These are phyloP conservation scores for Aegilops umbellulata DNA, from an alignment of 176 grass and related monocot species.

Conservation along the genomic window DNA sequence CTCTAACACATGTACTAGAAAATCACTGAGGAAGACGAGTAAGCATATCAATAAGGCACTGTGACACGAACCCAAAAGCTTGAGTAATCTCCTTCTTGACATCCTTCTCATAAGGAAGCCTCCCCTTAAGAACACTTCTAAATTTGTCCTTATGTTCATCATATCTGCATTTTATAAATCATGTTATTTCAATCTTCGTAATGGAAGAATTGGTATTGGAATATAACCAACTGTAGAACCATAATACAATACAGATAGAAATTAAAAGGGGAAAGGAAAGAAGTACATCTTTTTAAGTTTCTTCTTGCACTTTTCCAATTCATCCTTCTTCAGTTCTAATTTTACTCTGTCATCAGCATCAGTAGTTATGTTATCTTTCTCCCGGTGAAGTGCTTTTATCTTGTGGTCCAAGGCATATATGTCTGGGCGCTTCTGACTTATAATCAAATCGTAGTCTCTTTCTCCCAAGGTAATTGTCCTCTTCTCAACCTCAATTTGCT, in stretches of 20 bases:
- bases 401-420: slow-evolving; percentile 74
- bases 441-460: slow-evolving; percentile 65
- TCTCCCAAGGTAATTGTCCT: slow-evolving; percentile 61
- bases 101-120: slow-evolving; percentile 60
- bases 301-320: slow-evolving; percentile 47
- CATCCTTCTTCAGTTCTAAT: slow-evolving; percentile 75
- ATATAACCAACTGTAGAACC: slow-evolving; percentile 11
- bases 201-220: background rate
- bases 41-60: slow-evolving; percentile 23
- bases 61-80: slow-evolving; percentile 58
- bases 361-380: slow-evolving; percentile 66
- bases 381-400: slow-evolving; percentile 66
- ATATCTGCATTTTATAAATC: slow-evolving; percentile 52
- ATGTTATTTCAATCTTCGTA: slow-evolving; percentile 10
- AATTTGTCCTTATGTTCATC: slow-evolving; percentile 70
- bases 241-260: background rate
- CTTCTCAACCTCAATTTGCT: slow-evolving; percentile 90
- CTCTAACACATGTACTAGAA: slow-evolving; percentile 23
- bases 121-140: slow-evolving; percentile 53
- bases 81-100: slow-evolving; percentile 61
- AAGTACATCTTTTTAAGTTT: slow-evolving; percentile 73
- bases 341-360: slow-evolving; percentile 75
- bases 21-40: background rate
- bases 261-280: slow-evolving; percentile 27
- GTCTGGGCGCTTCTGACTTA: slow-evolving; percentile 70